Base-by-base conservation (phyloP, 805 yeast genomes). In the Vanderwaltozyma verrucispora region DNA sequence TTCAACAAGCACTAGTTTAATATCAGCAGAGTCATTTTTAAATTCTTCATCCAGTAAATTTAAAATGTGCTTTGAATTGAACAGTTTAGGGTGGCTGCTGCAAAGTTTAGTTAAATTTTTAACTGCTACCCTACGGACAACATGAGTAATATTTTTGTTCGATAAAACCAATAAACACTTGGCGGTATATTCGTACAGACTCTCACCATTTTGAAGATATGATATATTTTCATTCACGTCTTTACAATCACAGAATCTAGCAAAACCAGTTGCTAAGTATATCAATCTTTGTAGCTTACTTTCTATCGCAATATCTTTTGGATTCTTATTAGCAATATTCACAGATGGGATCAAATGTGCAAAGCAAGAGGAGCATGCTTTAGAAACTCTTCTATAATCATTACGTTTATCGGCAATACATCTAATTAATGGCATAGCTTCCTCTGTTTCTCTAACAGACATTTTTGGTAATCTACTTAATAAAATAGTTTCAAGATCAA, bases 341-440 rank as follows among this genome's bases (percentile, higher is more conserved):
- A 74, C 50, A 45, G 57, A 76, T 0, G 77, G 78, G 30, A 63
- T 61, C 4, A 80, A 45, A 36, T 71, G 61, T 14, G 59, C 59
- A 42, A 84, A 53, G 28, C 86, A 74, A 0, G 87, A 75, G 0
- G 75, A 59, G 15, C 84, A 72, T 0, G 88, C 88, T 44, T 69
- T 73, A 0, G 76, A 72, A 4, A 83, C 48, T 43, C 72, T 72
- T 0, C 50, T 39, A 0, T 71, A 66, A 35, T 72, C 75, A 2
- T 65, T 59, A 29, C 68, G 63, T 47, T 71, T 57, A 3, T 45
- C 49, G 2, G 82, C 68, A 0, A 83, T 60, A 8, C 56, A 56
- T 80, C 86, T 77, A 4, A 75, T 58, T 39, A 84, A 68, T 1
- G 87, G 86, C 54, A 84, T 70, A 0, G 89, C 94, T 49, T 77